Evolutionary conservation across 148 eudicot species (phyloP), one percentile per base, ranked within the genome.

Genomic region (Chenopodium quinoa): DNA sequence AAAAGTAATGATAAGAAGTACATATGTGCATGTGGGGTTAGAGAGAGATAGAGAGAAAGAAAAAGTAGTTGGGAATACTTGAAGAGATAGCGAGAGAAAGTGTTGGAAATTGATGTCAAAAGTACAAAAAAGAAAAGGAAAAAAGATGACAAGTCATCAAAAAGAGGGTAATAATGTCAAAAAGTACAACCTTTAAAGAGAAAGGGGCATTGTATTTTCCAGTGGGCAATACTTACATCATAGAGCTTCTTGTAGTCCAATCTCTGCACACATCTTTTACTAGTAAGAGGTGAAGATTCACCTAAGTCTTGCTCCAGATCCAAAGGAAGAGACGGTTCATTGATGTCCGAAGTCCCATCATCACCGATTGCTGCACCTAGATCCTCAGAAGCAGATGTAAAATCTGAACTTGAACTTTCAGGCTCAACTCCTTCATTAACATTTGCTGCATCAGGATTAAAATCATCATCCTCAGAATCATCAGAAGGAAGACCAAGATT

Each of bases 401-500:
- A 93, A 87, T 93, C 99, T 75, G 98, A 96, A 85, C 91, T 85
- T 75, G 97, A 93, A 87, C 89, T 87, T 79, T 89, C 89, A 62
- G 78, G 75, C 79, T 90, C 86, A 70, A 73, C 87, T 83, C 84
- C 81, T 27, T 86, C 85, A 83, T 88, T 89, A 7, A 79, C 67
- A 84, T 88, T 89, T 76, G 82, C 77, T 73, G 83, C 88, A 79
- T 85, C 77, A 78, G 99, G 99, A 86, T 93, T 86, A 84, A 78
- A 96, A 89, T 93, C 98, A 83, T 93, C 90, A 89, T 96, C 98
- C 81, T 93, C 95, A 12, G 99, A 90, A 84, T 96, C 99, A 83
- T 93, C 97, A 73, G 97, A 91, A 81, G 95, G 90, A 60, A 93
- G 91, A 37, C 89, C 93, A 73, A 89, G 84, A 81, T 86, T 31